Evolutionary conservation across 1,284 basidiomycete species (phyloP).

Genomic region (Trametes pubescens): DNA sequence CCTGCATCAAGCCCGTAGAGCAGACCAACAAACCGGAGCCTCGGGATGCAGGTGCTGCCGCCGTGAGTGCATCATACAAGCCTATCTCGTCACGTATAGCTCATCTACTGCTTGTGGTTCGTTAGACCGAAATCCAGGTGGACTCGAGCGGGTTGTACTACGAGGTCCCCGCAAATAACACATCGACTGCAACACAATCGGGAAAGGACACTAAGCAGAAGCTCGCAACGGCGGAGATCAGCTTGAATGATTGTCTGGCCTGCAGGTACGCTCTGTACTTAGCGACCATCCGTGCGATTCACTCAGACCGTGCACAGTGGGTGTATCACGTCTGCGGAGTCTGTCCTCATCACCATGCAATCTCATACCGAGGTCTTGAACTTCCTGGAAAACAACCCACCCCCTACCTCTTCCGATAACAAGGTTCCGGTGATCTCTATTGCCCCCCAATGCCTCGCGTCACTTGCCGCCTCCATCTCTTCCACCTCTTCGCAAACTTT

Average conservation of each 20-base stretch:
- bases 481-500: constrained; percentile 56
- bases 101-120: background rate
- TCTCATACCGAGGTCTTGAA: constrained; percentile 92
- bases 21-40: constrained; percentile 59
- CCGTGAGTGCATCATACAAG: constrained; percentile 49
- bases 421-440: constrained; percentile 85
- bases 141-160: constrained; percentile 84
- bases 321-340: constrained; percentile 98
- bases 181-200: constrained; percentile 12
- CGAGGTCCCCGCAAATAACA: constrained; percentile 60
- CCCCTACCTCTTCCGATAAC: constrained; percentile 44
- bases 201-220: constrained; percentile 53
- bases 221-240: constrained; percentile 93
- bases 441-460: constrained; percentile 93
- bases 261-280: constrained; percentile 68
- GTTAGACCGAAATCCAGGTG: constrained; percentile 88
- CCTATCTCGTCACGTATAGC: background rate
- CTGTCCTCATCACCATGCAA: constrained; percentile 96
- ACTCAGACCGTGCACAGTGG: constrained; percentile 63
- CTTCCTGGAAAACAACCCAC: constrained; percentile 70
- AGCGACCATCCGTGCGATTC: constrained; percentile 1
- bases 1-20: constrained; percentile 96
- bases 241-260: constrained; percentile 93
- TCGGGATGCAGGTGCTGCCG: constrained; percentile 62
- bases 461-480: constrained; percentile 79